Percentiles rank a stretch among this genome's conserved stretches.
Conservation (phyloP, 83 land plant genomes). For the Picea abies region DNA sequence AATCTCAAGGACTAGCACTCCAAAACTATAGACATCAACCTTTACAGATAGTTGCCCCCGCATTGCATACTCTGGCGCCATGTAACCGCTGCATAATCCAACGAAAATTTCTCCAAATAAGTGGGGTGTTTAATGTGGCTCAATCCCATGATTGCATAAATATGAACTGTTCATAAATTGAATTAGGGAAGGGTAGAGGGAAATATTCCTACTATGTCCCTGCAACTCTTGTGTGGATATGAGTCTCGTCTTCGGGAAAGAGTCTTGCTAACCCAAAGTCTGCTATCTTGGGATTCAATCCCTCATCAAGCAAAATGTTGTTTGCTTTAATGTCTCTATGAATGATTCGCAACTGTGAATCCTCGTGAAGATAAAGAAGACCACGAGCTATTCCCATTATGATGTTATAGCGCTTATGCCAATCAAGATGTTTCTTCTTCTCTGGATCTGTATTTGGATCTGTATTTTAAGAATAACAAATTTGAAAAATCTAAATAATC, state of each 20-base stretch:
- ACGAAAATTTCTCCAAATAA: no score
- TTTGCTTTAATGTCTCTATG: neutral
- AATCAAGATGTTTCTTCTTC: neutral
- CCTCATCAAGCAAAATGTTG: neutral
- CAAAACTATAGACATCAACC: neutral
- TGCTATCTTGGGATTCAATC: neutral
- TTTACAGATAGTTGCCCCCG: neutral
- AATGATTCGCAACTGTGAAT: neutral
- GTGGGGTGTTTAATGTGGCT: no score
- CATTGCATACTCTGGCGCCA: neutral
- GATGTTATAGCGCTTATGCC: neutral
- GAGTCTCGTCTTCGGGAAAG: neutral
- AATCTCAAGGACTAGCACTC: neutral
- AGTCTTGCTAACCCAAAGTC: constrained; percentile 1
- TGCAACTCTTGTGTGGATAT: neutral
- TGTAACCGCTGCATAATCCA: neutral
- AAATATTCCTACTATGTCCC: neutral
- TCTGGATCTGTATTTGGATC: neutral
- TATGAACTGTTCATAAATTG: no score
- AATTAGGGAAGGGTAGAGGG: no score
- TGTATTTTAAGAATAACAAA: no score
- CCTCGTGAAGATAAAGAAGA: neutral
- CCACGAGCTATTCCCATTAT: neutral
- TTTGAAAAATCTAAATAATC: no score
- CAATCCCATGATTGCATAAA: no score